These are phyloP conservation scores for Mariannaea elegans DNA, from an alignment of 2,329 filamentous ascomycete species.

Conservation along the genomic window DNA sequence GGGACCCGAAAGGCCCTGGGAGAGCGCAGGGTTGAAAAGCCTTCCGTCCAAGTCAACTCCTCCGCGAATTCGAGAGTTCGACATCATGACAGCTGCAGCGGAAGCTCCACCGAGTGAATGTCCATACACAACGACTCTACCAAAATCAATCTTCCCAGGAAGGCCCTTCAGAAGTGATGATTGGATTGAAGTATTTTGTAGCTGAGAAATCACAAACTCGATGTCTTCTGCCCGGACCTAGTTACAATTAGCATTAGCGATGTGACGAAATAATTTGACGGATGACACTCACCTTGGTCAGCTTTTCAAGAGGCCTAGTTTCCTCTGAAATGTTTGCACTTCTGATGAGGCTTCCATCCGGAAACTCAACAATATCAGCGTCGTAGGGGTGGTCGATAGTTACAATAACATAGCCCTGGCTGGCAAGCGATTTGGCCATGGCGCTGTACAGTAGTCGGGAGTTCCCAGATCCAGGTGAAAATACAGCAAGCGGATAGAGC, in stretches of 20 bases:
- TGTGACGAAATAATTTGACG: neutral
- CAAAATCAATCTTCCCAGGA: slow-evolving; percentile 37
- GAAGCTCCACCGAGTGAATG: slow-evolving; percentile 52
- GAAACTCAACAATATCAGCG: slow-evolving; percentile 55
- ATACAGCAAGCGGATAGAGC: slow-evolving; percentile 45
- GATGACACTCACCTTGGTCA: slow-evolving; percentile 27
- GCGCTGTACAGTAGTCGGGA: slow-evolving; percentile 54
- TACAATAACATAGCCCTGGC: slow-evolving; percentile 55
- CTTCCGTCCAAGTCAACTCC: slow-evolving; percentile 54
- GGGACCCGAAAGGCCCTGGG: slow-evolving; percentile 39
- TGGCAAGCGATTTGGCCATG: slow-evolving; percentile 55
- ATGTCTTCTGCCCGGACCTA: slow-evolving; percentile 49
- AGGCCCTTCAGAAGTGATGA: slow-evolving; percentile 30
- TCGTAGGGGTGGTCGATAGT: slow-evolving; percentile 61
- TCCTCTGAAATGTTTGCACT: slow-evolving; percentile 27
- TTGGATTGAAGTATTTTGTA: slow-evolving; percentile 34
- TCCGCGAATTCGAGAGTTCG: slow-evolving; percentile 45
- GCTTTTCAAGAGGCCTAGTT: slow-evolving; percentile 18
- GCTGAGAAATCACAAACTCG: slow-evolving; percentile 48
- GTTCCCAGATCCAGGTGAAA: slow-evolving; percentile 56
- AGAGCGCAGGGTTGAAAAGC: slow-evolving; percentile 43
- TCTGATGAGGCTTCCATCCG: slow-evolving; percentile 47
- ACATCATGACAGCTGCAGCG: slow-evolving; percentile 43
- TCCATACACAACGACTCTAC: slow-evolving; percentile 47
- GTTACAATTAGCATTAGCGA: neutral